Conservation (phyloP, 352 stramenopile species). For the Phytopythium boreale region DNA sequence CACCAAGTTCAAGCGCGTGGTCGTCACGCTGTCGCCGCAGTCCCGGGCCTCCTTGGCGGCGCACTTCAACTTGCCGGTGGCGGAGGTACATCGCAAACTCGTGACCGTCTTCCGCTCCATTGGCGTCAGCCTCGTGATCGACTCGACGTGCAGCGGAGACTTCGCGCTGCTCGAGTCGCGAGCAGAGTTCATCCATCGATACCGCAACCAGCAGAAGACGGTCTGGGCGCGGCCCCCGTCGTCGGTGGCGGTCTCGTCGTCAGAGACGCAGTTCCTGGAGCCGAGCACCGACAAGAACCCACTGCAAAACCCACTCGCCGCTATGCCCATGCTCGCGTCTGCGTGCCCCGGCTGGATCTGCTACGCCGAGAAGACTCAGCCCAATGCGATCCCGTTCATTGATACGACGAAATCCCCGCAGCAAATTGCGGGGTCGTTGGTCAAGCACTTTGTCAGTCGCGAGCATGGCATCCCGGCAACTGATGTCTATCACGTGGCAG, state of each 20-base stretch:
- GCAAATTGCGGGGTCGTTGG: slow-evolving; percentile 88
- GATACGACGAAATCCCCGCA: slow-evolving; percentile 95
- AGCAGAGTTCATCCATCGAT: slow-evolving; percentile 87
- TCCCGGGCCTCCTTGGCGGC: slow-evolving; percentile 83
- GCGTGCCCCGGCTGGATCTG: slow-evolving; percentile 97
- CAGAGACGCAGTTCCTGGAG: slow-evolving; percentile 68
- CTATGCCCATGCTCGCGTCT: slow-evolving; percentile 93
- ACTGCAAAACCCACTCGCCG: slow-evolving; percentile 57
- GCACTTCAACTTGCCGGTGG: slow-evolving; percentile 69
- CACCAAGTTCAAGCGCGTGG: slow-evolving; percentile 50
- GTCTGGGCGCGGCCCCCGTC: slow-evolving; percentile 61
- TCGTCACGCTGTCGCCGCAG: slow-evolving; percentile 90
- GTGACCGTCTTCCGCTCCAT: slow-evolving; percentile 76
- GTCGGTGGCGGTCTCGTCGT: slow-evolving; percentile 63
- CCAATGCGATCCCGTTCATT: slow-evolving; percentile 94
- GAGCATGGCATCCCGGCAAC: slow-evolving; percentile 44
- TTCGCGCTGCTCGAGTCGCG: slow-evolving; percentile 93
- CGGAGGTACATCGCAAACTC: slow-evolving; percentile 68
- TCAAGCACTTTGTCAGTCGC: slow-evolving; percentile 74
- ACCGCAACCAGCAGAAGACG: slow-evolving; percentile 75
- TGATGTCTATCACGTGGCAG: slow-evolving; percentile 92
- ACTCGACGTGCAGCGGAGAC: slow-evolving; percentile 90
- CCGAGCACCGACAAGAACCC: slow-evolving; percentile 41
- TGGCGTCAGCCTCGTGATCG: slow-evolving; percentile 89
- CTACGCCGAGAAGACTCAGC: slow-evolving; percentile 96